Base-by-base conservation (phyloP, 1,139 yeast species). In the Candida sanyaensis region DNA sequence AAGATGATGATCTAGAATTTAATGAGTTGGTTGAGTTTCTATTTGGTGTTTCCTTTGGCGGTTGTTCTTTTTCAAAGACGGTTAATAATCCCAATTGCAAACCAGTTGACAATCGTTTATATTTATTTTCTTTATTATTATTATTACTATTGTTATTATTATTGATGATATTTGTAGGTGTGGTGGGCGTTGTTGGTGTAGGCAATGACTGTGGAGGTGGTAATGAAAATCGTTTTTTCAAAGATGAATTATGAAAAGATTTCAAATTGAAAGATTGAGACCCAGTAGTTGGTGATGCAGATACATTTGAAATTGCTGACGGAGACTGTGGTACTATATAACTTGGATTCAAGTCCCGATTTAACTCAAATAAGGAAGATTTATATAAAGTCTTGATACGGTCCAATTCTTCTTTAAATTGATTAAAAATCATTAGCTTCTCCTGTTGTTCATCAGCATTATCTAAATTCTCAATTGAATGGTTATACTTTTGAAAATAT, bases 41-140 rank as follows among this genome's bases (percentile, higher is more conserved):
- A n/a, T 37, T 41, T 3, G 34, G 12, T 17, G 24, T 6, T 39
- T 30, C 8, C 41, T 28, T 21, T 46, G 43, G n/a, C 6, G 26
- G 9, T 48, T 46, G 6, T 64, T 45, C 64, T 39, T 72, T 73
- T 56, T 73, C 78, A 47, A 71, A 58, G 1, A 75, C 78, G 1
- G 78, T 73, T 29, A 73, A 56, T 33, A 75, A 57, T 1, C 77
- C 75, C n/a, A 74, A 55, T 50, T 65, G 76, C 30, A 75, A 58
- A 1, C 80, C 79, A 1, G 71, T 62, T 1, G 78, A 72, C 34
- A 64, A 55, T 32, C 77, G 56, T 37, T 68, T 71, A 42, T 63
- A 62, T 47, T 65, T 63, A 55, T 63, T 65, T 3, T 43, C 42
- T 9, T 45, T 26, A 39, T 42, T 27, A 30, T 33, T 33, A 7